A percentile compares a stretch with the other conserved stretches of the same genome.
These are phyloP conservation scores for Triglochin maritima DNA, from an alignment of 106 monocot genomes.

Conservation along the genomic window DNA sequence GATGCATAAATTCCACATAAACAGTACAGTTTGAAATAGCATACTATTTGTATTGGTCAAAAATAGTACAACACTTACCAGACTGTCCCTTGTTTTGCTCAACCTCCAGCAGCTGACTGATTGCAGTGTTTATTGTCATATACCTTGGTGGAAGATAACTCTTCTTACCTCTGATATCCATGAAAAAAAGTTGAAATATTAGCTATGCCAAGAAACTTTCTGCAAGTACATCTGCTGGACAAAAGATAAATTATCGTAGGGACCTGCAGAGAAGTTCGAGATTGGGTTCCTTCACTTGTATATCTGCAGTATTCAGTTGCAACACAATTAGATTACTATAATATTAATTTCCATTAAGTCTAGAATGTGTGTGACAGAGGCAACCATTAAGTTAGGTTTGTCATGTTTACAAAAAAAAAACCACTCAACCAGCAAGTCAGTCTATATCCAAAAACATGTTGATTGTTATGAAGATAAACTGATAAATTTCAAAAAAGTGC, in stretches of 20 bases:
- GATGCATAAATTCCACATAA: too few species aligned
- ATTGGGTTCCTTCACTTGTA: slow-evolving; percentile 94
- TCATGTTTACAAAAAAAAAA: too few species aligned
- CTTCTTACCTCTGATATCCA: slow-evolving; percentile 56
- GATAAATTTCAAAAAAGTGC: background rate
- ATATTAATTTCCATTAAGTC: too few species aligned
- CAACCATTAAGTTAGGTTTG: too few species aligned
- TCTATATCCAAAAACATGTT: too few species aligned
- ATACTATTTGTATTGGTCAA: too few species aligned
- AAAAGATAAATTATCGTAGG: background rate
- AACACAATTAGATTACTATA: background rate
- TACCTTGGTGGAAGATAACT: slow-evolving; percentile 80
- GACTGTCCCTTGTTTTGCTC: slow-evolving; percentile 34
- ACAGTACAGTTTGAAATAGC: too few species aligned
- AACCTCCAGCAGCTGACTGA: slow-evolving; percentile 79
- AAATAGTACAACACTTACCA: slow-evolving; percentile 27
- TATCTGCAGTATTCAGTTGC: slow-evolving; percentile 28
- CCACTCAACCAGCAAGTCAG: too few species aligned
- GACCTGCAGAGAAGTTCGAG: slow-evolving; percentile 88
- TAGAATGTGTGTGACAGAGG: too few species aligned
- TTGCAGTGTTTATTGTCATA: slow-evolving; percentile 82
- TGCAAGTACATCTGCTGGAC: too few species aligned
- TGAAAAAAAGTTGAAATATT: background rate
- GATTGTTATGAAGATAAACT: too few species aligned
- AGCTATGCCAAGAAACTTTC: too few species aligned